Evolutionary conservation across 768 basidiomycete genomes (phyloP).

Genomic region (Russula abietina): DNA sequence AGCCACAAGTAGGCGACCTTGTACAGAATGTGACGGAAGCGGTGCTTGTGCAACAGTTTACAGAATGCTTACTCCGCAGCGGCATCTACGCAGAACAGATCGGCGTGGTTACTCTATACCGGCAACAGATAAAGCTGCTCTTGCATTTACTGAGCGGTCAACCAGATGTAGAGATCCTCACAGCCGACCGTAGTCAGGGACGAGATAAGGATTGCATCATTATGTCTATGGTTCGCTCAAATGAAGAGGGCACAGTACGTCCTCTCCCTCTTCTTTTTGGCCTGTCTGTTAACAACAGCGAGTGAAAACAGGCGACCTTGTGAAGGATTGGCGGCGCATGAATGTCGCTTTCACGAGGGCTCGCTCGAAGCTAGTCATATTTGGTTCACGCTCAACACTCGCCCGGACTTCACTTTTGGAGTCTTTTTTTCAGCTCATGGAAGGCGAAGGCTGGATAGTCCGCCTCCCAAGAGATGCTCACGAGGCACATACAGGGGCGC

Average conservation of each 20-base stretch:
- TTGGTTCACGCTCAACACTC: conserved; percentile 83
- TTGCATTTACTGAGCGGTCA: conserved; percentile 52
- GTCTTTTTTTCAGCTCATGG: conserved; percentile 76
- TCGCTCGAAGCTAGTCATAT: conserved; percentile 79
- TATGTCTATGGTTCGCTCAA: conserved; percentile 88
- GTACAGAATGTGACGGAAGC: conserved; percentile 89
- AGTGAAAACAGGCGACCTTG: conserved; percentile 76
- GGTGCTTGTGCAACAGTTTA: conserved; percentile 56
- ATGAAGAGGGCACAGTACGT: conserved; percentile 67
- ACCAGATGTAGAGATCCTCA: conserved; percentile 72
- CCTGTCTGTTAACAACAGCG: neutral
- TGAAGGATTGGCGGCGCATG: conserved; percentile 94
- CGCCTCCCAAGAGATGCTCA: conserved; percentile 51
- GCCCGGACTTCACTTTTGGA: conserved; percentile 51
- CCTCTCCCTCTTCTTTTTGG: neutral
- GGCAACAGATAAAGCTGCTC: conserved; percentile 92
- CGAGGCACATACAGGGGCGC: conserved; percentile 36
- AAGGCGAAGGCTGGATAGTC: conserved; percentile 65
- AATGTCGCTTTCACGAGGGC: conserved; percentile 97
- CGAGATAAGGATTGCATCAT: conserved; percentile 94
- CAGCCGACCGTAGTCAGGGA: conserved; percentile 91
- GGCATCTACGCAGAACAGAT: conserved; percentile 69
- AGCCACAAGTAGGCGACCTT: conserved; percentile 79
- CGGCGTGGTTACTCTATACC: conserved; percentile 86
- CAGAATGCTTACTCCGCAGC: conserved; percentile 54